phyloP scores from a whole-genome alignment of 75 land plant species.

The Chamaecyparis obtusa region DNA sequence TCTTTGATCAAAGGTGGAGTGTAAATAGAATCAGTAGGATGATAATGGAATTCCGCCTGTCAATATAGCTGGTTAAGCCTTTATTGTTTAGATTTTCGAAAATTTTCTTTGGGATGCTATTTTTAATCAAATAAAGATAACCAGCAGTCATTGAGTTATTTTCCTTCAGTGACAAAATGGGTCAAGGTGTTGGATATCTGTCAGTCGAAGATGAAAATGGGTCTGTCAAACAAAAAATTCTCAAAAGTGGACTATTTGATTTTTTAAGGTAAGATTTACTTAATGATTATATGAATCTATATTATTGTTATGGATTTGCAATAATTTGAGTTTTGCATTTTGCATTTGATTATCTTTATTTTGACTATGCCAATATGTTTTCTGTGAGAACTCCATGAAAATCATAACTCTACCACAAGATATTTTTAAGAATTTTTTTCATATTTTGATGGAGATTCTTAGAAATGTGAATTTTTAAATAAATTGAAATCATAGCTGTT shows the following conservation, averaged over 20 bases:
- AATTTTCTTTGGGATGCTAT: not conserved
- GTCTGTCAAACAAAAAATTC: slow-evolving; percentile 17
- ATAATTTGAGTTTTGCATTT: not conserved
- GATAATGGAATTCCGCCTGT: not conserved
- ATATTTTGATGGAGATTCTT: not conserved
- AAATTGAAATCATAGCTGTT: not conserved
- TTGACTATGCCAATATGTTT: slow-evolving; percentile 2
- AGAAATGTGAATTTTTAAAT: not conserved
- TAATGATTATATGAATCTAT: not conserved
- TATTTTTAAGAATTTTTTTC: not conserved
- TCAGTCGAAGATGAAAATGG: slow-evolving; percentile 61
- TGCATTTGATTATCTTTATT: not conserved
- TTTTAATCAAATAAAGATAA: slow-evolving; percentile 8
- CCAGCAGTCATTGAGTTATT: slow-evolving; percentile 3
- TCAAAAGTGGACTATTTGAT: slow-evolving; percentile 74
- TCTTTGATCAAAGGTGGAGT: slow-evolving; percentile 46
- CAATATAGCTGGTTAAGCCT: not conserved
- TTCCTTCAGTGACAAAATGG: slow-evolving; percentile 21
- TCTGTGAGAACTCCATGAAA: not conserved
- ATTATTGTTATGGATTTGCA: not conserved
- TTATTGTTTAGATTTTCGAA: not conserved
- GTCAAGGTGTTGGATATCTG: slow-evolving; percentile 47
- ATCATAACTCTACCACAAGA: not conserved
- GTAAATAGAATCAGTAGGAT: not conserved
- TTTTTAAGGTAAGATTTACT: slow-evolving; percentile 49